Conservation (phyloP, 2,329 filamentous ascomycete genomes). For the Ophiocordyceps camponoti-rufipedis region DNA sequence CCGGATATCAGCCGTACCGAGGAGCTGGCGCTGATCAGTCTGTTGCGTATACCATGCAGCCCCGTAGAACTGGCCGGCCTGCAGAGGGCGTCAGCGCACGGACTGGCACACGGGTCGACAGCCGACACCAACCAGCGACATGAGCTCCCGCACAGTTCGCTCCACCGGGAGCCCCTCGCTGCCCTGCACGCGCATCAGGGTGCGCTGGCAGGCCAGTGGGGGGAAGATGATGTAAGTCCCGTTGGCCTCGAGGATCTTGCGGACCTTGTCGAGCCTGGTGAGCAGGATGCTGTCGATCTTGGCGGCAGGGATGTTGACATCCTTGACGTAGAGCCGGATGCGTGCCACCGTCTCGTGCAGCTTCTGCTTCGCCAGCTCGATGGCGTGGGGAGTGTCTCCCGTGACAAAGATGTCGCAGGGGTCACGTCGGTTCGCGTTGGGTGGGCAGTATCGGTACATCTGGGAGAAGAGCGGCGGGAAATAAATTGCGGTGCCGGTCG, state of each 20-base stretch:
- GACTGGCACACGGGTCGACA: neutral
- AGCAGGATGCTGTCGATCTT: constrained; percentile 93
- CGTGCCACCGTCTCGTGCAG: constrained; percentile 69
- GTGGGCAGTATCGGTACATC: constrained; percentile 77
- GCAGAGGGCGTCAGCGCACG: constrained; percentile 1
- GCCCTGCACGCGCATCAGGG: constrained; percentile 76
- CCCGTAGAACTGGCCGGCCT: constrained; percentile 95
- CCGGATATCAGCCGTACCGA: constrained; percentile 56
- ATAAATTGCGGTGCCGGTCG: constrained; percentile 92
- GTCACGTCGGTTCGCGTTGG: constrained; percentile 62
- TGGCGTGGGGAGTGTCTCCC: constrained; percentile 68
- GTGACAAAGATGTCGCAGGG: constrained; percentile 92
- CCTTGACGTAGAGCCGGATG: constrained; percentile 77
- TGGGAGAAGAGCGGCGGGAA: constrained; percentile 89
- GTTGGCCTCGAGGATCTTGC: constrained; percentile 93
- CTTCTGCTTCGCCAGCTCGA: constrained; percentile 77
- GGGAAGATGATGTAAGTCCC: constrained; percentile 91
- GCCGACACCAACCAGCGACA: constrained; percentile 56
- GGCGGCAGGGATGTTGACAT: constrained; percentile 71
- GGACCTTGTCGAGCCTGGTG: constrained; percentile 83
- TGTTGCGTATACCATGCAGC: constrained; percentile 90
- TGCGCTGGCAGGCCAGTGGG: constrained; percentile 67
- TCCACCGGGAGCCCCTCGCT: constrained; percentile 88
- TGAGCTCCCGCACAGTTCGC: constrained; percentile 85
- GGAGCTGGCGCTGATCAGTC: constrained; percentile 42